Conservation (phyloP, 345 rosid species). For the Gossypium sturtianum region DNA sequence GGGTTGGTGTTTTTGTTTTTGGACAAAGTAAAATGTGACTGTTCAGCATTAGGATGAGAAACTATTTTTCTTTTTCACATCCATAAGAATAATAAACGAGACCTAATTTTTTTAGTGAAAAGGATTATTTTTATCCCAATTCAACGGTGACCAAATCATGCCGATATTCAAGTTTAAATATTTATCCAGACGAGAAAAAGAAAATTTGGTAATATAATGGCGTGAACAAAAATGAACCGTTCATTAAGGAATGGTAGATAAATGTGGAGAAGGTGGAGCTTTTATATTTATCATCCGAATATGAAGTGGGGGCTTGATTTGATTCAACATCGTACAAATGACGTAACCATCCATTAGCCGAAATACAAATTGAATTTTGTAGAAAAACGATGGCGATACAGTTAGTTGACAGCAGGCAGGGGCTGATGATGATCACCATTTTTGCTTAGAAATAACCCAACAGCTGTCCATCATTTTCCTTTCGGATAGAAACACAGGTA, state of each 20-base stretch:
- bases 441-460: background rate
- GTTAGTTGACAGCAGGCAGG: too few relatives aligned
- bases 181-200: too few relatives aligned
- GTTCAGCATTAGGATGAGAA: too few relatives aligned
- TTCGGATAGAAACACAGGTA: background rate
- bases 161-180: too few relatives aligned
- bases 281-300: constrained; percentile 13
- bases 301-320: constrained; percentile 1
- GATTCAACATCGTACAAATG: constrained; percentile 12
- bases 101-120: too few relatives aligned
- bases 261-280: constrained; percentile 10
- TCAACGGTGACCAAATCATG: too few relatives aligned
- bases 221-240: constrained; percentile 8
- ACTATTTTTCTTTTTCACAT: too few relatives aligned
- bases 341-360: constrained; percentile 1
- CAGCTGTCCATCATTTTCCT: constrained; percentile 7
- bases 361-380: background rate
- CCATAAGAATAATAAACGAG: too few relatives aligned
- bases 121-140: too few relatives aligned
- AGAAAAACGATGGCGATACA: background rate
- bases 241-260: constrained; percentile 22
- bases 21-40: too few relatives aligned
- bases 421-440: background rate
- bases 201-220: background rate
- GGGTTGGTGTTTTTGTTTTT: too few relatives aligned